Evolutionary conservation across 208 protist species (phyloP).

Genomic region (Leishmania tarentolae): DNA sequence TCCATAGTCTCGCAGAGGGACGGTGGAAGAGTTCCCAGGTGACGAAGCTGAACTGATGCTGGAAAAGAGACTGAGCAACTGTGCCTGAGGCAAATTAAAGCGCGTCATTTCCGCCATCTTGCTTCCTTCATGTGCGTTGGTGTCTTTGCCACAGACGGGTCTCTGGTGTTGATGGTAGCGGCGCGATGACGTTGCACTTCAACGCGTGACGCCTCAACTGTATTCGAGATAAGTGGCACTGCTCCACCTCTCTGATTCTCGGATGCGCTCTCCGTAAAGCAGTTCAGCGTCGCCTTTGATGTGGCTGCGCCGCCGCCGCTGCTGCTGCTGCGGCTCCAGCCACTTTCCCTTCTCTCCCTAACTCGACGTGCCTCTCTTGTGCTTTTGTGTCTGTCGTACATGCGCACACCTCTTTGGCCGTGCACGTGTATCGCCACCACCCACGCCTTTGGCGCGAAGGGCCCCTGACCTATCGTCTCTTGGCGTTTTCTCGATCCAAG

Average conservation of each 20-base stretch:
- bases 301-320: neutral
- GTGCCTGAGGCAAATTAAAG: neutral
- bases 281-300: neutral
- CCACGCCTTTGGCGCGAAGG: neutral
- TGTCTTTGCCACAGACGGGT: neutral
- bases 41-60: neutral
- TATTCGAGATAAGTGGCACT: neutral
- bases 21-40: neutral
- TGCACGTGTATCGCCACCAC: neutral
- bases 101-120: neutral
- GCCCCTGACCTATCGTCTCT: neutral
- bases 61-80: neutral
- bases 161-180: neutral
- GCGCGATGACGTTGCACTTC: neutral
- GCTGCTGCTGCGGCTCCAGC: neutral
- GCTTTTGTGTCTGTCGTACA: neutral
- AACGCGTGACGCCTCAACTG: neutral
- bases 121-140: neutral
- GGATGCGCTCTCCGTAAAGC: neutral
- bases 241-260: neutral
- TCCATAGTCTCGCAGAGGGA: neutral
- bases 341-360: neutral
- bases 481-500: neutral
- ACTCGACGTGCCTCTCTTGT: neutral
- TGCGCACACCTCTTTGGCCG: neutral